Conservation (phyloP, 2,329 filamentous ascomycete genomes). For the Colletotrichum sp. region DNA sequence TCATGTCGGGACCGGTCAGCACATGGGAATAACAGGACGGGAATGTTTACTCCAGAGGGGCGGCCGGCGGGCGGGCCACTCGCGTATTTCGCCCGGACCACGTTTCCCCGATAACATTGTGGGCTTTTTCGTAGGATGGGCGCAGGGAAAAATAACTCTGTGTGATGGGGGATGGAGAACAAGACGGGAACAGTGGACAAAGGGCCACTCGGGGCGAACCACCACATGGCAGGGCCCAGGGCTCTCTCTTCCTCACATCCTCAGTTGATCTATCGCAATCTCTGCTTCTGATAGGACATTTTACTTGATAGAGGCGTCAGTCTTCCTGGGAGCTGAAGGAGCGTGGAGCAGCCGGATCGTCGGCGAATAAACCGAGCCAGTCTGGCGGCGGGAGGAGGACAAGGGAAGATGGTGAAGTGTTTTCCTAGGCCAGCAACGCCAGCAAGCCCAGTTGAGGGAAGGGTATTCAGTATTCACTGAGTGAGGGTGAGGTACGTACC, state of each 20-base stretch:
- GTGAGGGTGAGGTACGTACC: background rate
- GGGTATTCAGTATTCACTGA: background rate
- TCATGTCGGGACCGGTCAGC: background rate
- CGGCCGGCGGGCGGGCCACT: background rate
- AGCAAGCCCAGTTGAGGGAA: background rate
- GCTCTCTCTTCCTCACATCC: background rate
- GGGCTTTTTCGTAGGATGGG: background rate
- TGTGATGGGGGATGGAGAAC: background rate
- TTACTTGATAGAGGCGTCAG: background rate
- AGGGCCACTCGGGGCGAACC: background rate
- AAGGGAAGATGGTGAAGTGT: background rate
- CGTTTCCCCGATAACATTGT: background rate
- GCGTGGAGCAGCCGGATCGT: background rate
- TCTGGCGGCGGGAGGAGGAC: background rate
- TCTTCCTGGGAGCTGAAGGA: background rate
- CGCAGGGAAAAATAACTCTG: background rate
- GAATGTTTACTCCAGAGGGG: background rate
- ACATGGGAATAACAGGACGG: background rate
- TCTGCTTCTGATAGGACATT: background rate
- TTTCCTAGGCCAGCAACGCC: background rate
- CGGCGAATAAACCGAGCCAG: constrained; percentile 14
- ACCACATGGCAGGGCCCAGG: background rate
- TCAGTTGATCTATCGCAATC: background rate
- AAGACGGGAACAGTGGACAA: background rate
- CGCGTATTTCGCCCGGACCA: background rate